A percentile compares a stretch with the other conserved stretches of the same genome.
Evolutionary conservation across 2,329 filamentous ascomycete species (phyloP).

Genomic region (Pseudogymnoascus pannorum): DNA sequence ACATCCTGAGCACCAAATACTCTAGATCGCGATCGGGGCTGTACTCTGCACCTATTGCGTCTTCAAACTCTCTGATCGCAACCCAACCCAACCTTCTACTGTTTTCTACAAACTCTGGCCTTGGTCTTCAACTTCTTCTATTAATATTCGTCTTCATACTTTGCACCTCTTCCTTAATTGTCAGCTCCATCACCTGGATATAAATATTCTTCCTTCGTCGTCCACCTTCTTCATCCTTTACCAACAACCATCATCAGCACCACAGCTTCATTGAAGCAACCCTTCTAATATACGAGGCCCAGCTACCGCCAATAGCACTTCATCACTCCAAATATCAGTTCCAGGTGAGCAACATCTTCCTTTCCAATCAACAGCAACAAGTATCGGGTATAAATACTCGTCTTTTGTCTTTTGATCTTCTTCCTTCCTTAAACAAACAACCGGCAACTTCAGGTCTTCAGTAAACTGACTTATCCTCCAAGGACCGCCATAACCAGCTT

Average conservation of each 20-base stretch:
- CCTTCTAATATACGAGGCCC: not conserved
- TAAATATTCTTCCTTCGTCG: not conserved
- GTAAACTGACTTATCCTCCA: not conserved
- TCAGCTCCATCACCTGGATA: not conserved
- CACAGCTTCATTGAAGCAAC: not conserved
- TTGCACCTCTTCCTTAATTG: not conserved
- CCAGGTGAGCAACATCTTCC: not conserved
- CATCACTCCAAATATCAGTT: not conserved
- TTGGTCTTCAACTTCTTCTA: not conserved
- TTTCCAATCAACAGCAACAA: not conserved
- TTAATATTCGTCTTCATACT: not conserved
- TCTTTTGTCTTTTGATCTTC: not conserved
- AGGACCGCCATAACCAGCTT: not conserved
- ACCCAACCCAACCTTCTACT: not conserved
- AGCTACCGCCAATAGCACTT: not conserved
- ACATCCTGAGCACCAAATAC: not conserved
- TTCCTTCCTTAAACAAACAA: not conserved
- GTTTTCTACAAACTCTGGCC: not conserved
- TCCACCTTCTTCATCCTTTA: not conserved
- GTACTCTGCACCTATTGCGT: not conserved
- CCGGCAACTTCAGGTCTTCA: not conserved
- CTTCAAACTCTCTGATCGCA: not conserved
- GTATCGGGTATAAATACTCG: not conserved
- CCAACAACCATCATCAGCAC: not conserved
- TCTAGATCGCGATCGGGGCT: not conserved